phyloP scores from a whole-genome alignment of 768 basidiomycete genomes.

The Tephrocybe sp. region DNA sequence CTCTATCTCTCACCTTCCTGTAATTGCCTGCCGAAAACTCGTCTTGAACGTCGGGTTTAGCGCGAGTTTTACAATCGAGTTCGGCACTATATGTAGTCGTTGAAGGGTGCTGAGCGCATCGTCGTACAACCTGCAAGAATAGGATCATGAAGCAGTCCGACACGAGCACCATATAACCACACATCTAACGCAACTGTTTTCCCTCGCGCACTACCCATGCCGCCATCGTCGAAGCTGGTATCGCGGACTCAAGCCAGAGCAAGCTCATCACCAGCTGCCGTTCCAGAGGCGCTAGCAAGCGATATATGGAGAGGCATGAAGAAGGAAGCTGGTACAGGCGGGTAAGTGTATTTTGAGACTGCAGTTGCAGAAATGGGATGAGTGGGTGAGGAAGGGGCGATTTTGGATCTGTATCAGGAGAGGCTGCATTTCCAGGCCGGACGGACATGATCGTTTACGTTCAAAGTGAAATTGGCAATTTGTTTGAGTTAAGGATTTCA shows the following conservation, averaged over 20 bases:
- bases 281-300: conserved; percentile 82
- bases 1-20: conserved; percentile 67
- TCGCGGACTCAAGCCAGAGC: conserved; percentile 82
- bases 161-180: conserved; percentile 8
- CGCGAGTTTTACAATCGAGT: conserved; percentile 56
- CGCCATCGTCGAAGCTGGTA: conserved; percentile 65
- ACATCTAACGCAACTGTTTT: conserved; percentile 53
- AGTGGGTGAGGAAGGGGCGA: conserved; percentile 52
- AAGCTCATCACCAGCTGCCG: conserved; percentile 86
- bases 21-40: conserved; percentile 80
- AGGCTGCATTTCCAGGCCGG: background rate
- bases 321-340: conserved; percentile 85
- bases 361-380: conserved; percentile 77
- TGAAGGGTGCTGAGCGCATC: conserved; percentile 62
- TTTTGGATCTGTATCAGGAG: background rate
- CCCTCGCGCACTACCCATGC: conserved; percentile 78
- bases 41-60: conserved; percentile 78
- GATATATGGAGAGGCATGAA: conserved; percentile 87
- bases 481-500: conserved; percentile 4
- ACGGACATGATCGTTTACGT: conserved; percentile 4
- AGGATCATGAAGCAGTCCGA: conserved; percentile 14
- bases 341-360: conserved; percentile 74
- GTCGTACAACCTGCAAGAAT: conserved; percentile 62
- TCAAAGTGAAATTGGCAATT: background rate
- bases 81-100: conserved; percentile 69